These are phyloP conservation scores for Bidens hawaiensis DNA, from an alignment of 140 eudicot species.

Conservation along the genomic window DNA sequence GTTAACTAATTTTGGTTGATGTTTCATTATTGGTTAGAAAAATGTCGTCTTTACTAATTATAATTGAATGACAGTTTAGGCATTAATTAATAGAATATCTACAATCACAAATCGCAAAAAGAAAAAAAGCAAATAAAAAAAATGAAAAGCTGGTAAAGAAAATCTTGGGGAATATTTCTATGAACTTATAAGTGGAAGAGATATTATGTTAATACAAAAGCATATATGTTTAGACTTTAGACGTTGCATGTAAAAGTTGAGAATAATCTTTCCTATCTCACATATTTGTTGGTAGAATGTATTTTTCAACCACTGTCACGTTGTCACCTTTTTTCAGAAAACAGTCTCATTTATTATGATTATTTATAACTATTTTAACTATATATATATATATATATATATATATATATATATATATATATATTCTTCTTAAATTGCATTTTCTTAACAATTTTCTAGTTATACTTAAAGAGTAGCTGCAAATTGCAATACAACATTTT, in stretches of 20 bases:
- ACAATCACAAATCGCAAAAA: background rate
- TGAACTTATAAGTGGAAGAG: conserved; percentile 10
- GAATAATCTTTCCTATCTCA: conserved; percentile 11
- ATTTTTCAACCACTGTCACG: conserved; percentile 2
- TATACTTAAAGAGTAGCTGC: background rate
- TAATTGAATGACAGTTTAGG: background rate
- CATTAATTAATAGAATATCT: background rate
- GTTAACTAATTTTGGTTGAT: too few relatives aligned
- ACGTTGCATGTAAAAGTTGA: conserved; percentile 12
- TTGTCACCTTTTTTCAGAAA: conserved; percentile 6
- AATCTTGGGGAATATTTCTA: conserved; percentile 17
- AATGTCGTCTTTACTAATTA: background rate
- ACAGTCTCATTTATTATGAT: background rate
- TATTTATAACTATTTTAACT: too few relatives aligned
- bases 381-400: background rate
- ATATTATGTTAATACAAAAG: background rate
- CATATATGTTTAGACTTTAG: background rate
- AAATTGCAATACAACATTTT: background rate
- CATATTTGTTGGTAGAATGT: conserved; percentile 18
- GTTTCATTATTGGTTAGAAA: background rate
- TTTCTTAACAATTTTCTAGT: background rate
- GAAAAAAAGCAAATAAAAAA: background rate
- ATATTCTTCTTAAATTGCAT: background rate
- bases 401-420: too few relatives aligned
- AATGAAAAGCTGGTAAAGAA: conserved; percentile 15